phyloP scores from a whole-genome alignment of 1,284 basidiomycete genomes.

The Cryptococcus sp. region DNA sequence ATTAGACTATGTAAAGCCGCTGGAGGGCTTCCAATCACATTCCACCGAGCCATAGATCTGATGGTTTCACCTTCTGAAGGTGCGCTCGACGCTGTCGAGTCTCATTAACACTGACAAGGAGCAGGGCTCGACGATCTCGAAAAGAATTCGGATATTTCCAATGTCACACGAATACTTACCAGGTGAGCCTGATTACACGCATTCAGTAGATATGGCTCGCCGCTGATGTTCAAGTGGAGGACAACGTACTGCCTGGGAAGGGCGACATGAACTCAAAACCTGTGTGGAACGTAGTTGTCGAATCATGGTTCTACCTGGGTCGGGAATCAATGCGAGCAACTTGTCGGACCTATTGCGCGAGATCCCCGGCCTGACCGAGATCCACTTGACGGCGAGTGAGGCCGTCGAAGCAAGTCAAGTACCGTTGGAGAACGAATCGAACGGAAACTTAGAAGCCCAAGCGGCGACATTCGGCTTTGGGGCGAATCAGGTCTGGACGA shows the following conservation, averaged over 20 bases:
- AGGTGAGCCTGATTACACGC: too few species aligned
- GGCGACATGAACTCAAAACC: slow-evolving; percentile 8
- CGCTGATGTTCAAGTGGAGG: slow-evolving; percentile 13
- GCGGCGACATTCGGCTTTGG: slow-evolving; percentile 20
- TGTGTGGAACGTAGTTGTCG: slow-evolving; percentile 21
- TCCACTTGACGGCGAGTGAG: slow-evolving; percentile 20
- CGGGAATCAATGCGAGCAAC: slow-evolving; percentile 17
- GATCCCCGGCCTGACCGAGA: slow-evolving; percentile 51
- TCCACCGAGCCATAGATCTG: slow-evolving; percentile 79
- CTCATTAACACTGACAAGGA: too few species aligned
- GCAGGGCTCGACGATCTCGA: too few species aligned
- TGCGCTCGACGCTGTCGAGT: too few species aligned
- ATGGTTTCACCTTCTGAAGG: slow-evolving; percentile 47
- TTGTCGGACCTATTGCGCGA: slow-evolving; percentile 48
- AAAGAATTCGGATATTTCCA: too few species aligned
- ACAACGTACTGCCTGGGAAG: slow-evolving; percentile 16
- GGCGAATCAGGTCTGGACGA: slow-evolving; percentile 5
- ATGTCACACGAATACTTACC: too few species aligned
- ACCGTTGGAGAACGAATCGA: too few species aligned
- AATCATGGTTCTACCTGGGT: slow-evolving; percentile 49
- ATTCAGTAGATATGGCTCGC: background rate
- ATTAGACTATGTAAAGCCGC: too few species aligned
- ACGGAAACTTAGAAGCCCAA: too few species aligned
- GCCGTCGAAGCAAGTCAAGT: background rate
- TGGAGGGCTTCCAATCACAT: slow-evolving; percentile 57